These are phyloP conservation scores for Pochonia chlamydosporia DNA, from an alignment of 2,329 filamentous ascomycete species.

Conservation along the genomic window DNA sequence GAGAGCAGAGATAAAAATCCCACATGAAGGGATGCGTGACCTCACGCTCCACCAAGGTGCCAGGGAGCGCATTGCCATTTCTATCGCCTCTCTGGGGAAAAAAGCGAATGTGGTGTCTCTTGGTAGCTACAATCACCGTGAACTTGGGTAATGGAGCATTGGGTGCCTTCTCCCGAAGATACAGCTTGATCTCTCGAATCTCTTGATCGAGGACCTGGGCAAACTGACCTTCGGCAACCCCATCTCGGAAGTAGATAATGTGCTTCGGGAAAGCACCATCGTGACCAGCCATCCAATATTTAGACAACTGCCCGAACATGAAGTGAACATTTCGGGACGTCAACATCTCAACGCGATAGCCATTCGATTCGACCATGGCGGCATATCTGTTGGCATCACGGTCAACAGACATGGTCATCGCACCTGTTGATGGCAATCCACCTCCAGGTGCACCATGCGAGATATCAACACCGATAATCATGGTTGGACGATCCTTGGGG, in stretches of 20 bases:
- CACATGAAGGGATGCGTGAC: conserved; percentile 89
- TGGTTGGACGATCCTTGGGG: conserved; percentile 49
- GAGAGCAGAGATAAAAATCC: conserved; percentile 68
- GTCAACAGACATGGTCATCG: conserved; percentile 79
- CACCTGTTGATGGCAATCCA: conserved; percentile 69
- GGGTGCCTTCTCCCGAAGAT: conserved; percentile 38
- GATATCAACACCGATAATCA: conserved; percentile 88
- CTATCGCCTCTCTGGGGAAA: conserved; percentile 70
- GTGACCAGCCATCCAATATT: conserved; percentile 59
- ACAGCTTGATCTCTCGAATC: conserved; percentile 61
- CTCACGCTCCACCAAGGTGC: conserved; percentile 80
- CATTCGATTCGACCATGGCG: conserved; percentile 77
- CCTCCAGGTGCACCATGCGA: conserved; percentile 73
- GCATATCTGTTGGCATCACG: conserved; percentile 66
- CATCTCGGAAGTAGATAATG: conserved; percentile 89
- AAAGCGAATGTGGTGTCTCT: conserved; percentile 90
- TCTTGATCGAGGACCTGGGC: conserved; percentile 74
- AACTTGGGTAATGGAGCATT: conserved; percentile 52
- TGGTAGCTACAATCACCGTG: conserved; percentile 82
- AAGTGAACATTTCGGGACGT: conserved; percentile 56
- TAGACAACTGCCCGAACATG: conserved; percentile 60
- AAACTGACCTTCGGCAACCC: conserved; percentile 85
- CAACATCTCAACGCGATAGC: conserved; percentile 75
- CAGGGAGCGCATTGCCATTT: conserved; percentile 78
- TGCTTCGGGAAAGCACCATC: conserved; percentile 48